Evolutionary conservation across 2,329 filamentous ascomycete genomes (phyloP).

Genomic region (Paracoccidioides brasiliensis): DNA sequence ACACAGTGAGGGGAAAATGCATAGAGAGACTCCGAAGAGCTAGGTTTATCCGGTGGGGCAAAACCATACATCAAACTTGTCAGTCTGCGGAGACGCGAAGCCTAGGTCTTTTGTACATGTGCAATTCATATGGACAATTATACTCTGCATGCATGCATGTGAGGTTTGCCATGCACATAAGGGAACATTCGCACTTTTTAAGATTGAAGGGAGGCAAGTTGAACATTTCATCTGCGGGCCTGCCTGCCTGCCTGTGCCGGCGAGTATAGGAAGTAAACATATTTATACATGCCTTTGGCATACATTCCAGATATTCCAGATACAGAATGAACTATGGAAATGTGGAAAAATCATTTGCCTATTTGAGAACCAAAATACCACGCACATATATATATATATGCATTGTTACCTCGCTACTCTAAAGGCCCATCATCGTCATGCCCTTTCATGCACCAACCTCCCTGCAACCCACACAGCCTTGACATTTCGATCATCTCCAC

Average conservation of each 20-base stretch:
- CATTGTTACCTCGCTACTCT: too few species aligned
- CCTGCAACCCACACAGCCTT: constrained; percentile 81
- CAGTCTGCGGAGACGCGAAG: neutral
- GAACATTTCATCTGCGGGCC: neutral
- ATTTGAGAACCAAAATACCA: too few species aligned
- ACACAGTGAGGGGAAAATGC: neutral
- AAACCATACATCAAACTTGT: neutral
- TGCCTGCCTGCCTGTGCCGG: neutral
- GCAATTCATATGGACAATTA: neutral
- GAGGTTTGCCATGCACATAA: too few species aligned
- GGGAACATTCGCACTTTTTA: too few species aligned
- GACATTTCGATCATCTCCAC: constrained; percentile 85
- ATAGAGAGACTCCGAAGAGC: neutral
- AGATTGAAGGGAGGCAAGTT: too few species aligned
- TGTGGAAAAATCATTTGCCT: too few species aligned
- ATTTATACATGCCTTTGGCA: neutral
- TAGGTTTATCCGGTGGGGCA: neutral
- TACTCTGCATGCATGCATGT: too few species aligned
- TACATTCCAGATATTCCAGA: too few species aligned
- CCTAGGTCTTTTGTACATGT: neutral
- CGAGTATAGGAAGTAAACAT: neutral
- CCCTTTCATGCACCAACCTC: constrained; percentile 52
- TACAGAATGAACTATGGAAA: neutral
- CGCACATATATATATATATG: too few species aligned
- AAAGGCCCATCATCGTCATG: neutral